These are phyloP conservation scores for Phoma sp. DNA, from an alignment of 2,329 filamentous ascomycete genomes.

Conservation along the genomic window DNA sequence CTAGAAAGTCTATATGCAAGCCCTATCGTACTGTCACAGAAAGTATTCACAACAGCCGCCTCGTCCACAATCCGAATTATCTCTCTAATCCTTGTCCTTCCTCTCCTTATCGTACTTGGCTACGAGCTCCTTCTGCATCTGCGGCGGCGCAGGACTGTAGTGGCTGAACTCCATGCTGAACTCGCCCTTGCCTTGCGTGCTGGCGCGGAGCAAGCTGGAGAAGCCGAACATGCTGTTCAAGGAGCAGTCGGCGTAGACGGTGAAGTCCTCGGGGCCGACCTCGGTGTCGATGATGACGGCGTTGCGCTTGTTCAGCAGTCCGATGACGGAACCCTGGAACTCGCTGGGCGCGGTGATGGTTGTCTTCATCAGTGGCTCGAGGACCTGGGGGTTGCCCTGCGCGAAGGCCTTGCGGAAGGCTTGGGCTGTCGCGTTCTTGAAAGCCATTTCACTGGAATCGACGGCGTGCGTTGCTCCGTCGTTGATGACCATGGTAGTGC, in stretches of 20 bases:
- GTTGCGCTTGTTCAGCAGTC: constrained; percentile 94
- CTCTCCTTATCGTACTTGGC: constrained; percentile 72
- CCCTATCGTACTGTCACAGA: constrained; percentile 14
- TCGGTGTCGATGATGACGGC: constrained; percentile 96
- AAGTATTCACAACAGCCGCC: background rate
- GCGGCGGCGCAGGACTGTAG: constrained; percentile 84
- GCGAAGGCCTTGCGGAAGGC: constrained; percentile 95
- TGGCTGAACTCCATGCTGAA: constrained; percentile 99
- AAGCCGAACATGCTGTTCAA: constrained; percentile 99
- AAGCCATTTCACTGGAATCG: constrained; percentile 95
- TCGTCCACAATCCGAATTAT: background rate
- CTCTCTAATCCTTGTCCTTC: constrained; percentile 67
- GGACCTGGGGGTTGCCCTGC: constrained; percentile 78
- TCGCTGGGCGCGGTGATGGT: constrained; percentile 94
- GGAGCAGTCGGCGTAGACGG: constrained; percentile 87
- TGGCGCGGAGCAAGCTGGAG: constrained; percentile 85
- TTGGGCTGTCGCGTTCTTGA: constrained; percentile 92
- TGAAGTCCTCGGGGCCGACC: constrained; percentile 92
- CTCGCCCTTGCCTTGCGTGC: constrained; percentile 97
- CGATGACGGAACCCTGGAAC: constrained; percentile 96
- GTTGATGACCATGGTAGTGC: constrained; percentile 88
- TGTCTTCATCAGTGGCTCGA: constrained; percentile 98
- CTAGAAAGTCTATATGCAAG: constrained; percentile 31
- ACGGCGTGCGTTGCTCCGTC: constrained; percentile 97
- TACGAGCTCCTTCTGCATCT: constrained; percentile 82